Evolutionary conservation across 306 rosid species (phyloP).

Genomic region (Prunus mongolica): DNA sequence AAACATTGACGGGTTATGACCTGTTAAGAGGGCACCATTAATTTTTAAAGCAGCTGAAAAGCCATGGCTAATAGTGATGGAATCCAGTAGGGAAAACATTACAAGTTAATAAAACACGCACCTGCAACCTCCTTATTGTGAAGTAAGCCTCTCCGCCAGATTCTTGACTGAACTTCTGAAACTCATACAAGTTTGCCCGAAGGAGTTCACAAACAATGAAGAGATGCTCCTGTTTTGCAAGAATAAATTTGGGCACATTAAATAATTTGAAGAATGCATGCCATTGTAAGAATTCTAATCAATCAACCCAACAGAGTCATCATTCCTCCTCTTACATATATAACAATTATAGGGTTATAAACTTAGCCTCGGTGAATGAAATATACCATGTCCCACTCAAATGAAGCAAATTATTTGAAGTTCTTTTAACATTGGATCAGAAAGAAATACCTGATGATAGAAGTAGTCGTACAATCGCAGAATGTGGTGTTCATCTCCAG

Average conservation of each 20-base stretch:
- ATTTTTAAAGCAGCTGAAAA: constrained; percentile 8
- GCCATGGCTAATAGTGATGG: not conserved
- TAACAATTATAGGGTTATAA: not conserved
- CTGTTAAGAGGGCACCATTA: constrained; percentile 40
- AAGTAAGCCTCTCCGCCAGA: constrained; percentile 86
- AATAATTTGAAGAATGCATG: not conserved
- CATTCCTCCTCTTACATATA: not conserved
- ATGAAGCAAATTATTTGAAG: not conserved
- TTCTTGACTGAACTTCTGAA: constrained; percentile 92
- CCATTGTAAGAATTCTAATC: constrained; percentile 15
- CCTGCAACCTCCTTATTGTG: constrained; percentile 85
- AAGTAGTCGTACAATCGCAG: constrained; percentile 94
- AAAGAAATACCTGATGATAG: constrained; percentile 70
- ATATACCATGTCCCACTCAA: not conserved
- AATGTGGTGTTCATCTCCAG: constrained; percentile 67
- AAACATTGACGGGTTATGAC: constrained; percentile 78
- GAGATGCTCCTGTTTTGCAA: constrained; percentile 73
- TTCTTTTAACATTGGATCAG: not conserved
- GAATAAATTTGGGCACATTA: not conserved
- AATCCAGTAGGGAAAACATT: not conserved
- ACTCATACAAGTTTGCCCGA: constrained; percentile 87
- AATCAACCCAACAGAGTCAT: not conserved
- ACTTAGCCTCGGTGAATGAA: not conserved
- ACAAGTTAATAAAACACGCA: constrained; percentile 34
- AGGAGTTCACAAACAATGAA: constrained; percentile 93